Conservation (phyloP, 306 rosid genomes). For the Arachis stenosperma region DNA sequence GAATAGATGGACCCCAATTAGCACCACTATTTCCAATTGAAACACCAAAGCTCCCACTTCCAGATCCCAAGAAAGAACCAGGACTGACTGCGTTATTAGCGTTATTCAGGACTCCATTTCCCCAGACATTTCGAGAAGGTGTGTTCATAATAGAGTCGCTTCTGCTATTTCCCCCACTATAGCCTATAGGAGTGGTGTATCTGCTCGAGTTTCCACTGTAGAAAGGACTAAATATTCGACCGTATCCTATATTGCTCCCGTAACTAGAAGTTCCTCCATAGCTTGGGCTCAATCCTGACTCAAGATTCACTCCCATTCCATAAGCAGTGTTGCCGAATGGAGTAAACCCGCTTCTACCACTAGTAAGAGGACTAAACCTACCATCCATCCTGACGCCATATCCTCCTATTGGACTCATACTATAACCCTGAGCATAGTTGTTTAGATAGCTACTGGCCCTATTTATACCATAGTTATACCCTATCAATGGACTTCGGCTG, state of each 20-base stretch:
- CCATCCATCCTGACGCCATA: conserved; percentile 85
- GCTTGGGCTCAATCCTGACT: conserved; percentile 73
- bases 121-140: conserved; percentile 84
- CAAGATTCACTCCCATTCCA: conserved; percentile 82
- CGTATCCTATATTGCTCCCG: conserved; percentile 79
- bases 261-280: conserved; percentile 75
- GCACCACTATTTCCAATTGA: conserved; percentile 65
- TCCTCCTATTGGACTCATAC: conserved; percentile 82
- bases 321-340: conserved; percentile 70
- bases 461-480: conserved; percentile 74
- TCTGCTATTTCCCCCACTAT: conserved; percentile 70
- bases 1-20: conserved; percentile 64
- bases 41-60: conserved; percentile 71
- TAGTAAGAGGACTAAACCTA: conserved; percentile 76
- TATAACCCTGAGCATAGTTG: conserved; percentile 78
- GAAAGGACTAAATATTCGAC: conserved; percentile 76
- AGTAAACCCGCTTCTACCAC: conserved; percentile 73
- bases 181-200: conserved; percentile 84
- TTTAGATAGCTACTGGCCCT: conserved; percentile 77
- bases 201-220: conserved; percentile 71
- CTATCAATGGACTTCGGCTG: conserved; percentile 75
- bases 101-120: conserved; percentile 64
- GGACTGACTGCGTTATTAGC: conserved; percentile 54
- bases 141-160: conserved; percentile 68
- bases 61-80: conserved; percentile 67